These are phyloP conservation scores for Talaromyces ruber DNA, from an alignment of 495 filamentous ascomycete genomes.

Conservation along the genomic window DNA sequence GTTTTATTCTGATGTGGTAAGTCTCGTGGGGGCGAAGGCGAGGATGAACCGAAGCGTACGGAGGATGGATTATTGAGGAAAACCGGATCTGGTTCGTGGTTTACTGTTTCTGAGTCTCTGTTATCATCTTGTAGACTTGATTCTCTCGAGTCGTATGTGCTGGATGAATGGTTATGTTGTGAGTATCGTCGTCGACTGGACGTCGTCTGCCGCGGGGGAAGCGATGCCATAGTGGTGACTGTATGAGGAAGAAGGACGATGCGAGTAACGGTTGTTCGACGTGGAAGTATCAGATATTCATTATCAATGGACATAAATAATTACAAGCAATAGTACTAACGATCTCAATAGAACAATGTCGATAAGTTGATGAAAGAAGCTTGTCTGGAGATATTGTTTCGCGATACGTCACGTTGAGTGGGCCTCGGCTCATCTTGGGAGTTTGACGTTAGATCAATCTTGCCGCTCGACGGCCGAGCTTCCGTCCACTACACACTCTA, in stretches of 20 bases:
- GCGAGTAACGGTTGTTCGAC: background rate
- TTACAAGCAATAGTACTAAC: background rate
- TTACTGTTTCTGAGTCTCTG: background rate
- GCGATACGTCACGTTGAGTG: conserved; percentile 3
- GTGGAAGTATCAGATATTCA: background rate
- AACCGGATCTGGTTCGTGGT: conserved; percentile 33
- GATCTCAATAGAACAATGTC: background rate
- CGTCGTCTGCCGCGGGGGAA: conserved; percentile 23
- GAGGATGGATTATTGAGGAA: conserved; percentile 28
- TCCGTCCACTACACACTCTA: background rate
- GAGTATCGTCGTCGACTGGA: conserved; percentile 21
- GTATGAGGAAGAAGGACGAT: background rate
- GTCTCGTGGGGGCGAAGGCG: conserved; percentile 4
- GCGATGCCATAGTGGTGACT: conserved; percentile 26
- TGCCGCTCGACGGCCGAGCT: background rate
- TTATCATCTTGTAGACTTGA: background rate
- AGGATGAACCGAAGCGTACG: conserved; percentile 4
- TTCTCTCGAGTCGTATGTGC: background rate
- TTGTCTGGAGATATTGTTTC: background rate
- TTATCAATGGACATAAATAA: background rate
- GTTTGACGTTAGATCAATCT: background rate
- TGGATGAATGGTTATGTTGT: background rate
- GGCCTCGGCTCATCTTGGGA: background rate
- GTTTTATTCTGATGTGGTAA: conserved; percentile 5
- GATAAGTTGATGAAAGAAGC: background rate